Conservation (phyloP, 441 rosid species). For the Erodium trifolium region DNA sequence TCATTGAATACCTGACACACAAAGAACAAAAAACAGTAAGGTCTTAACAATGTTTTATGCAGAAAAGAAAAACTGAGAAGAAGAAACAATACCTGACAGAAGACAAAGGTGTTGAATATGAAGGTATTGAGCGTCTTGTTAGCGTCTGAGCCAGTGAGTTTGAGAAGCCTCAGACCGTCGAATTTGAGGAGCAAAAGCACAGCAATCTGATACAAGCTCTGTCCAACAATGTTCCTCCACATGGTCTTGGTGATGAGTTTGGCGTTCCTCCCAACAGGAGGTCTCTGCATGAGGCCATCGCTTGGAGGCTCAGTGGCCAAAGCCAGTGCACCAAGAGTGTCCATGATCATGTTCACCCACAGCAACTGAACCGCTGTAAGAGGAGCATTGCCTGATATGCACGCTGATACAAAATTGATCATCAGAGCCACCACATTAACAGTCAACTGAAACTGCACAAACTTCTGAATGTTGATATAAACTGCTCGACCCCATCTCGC, state of each 20-base stretch:
- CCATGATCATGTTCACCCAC: constrained; percentile 56
- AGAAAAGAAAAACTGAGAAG: neutral
- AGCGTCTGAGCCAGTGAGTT: constrained; percentile 46
- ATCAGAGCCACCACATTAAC: constrained; percentile 39
- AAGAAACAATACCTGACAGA: constrained; percentile 37
- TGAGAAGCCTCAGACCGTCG: constrained; percentile 38
- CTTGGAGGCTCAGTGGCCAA: constrained; percentile 47
- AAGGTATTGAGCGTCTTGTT: constrained; percentile 44
- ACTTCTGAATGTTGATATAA: constrained; percentile 46
- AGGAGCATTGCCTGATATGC: constrained; percentile 49
- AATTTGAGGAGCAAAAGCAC: constrained; percentile 46
- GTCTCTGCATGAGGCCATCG: constrained; percentile 39
- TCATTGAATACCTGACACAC: constrained; percentile 45
- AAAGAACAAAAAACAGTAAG: neutral
- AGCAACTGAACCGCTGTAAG: constrained; percentile 69
- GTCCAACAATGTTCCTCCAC: constrained; percentile 53
- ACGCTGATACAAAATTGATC: constrained; percentile 40
- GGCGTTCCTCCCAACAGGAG: constrained; percentile 30
- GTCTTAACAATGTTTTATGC: neutral
- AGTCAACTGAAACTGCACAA: constrained; percentile 46
- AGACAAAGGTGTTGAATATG: constrained; percentile 46
- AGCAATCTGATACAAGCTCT: constrained; percentile 49
- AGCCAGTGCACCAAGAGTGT: constrained; percentile 48
- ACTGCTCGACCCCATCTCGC: constrained; percentile 46
- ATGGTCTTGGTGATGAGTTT: constrained; percentile 34